A percentile compares a stretch with the other conserved stretches of the same genome.
These are phyloP conservation scores for Ogataea zsoltii DNA, from an alignment of 805 yeast species.

Conservation along the genomic window DNA sequence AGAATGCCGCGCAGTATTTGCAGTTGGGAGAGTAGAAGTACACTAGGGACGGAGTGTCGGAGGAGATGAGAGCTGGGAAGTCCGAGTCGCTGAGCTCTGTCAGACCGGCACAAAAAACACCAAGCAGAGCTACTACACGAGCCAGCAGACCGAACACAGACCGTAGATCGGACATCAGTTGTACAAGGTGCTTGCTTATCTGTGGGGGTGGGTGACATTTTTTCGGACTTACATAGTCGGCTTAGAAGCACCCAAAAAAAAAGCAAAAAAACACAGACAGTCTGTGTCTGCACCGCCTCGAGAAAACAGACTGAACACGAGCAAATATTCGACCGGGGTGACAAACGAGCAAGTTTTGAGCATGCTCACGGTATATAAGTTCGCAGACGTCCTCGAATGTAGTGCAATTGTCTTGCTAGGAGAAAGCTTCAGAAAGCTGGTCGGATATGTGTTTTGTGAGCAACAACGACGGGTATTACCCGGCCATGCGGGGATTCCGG, in stretches of 20 bases:
- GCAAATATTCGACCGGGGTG: neutral
- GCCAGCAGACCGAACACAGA: no score
- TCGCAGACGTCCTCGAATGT: no score
- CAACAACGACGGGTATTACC: neutral
- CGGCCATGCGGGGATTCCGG: neutral
- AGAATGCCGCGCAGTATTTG: constrained; percentile 45
- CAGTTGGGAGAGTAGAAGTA: constrained; percentile 51
- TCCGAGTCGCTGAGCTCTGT: neutral
- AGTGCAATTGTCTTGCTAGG: neutral
- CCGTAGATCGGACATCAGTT: no score
- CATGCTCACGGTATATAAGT: neutral
- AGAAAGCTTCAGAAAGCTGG: no score
- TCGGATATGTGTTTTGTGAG: no score
- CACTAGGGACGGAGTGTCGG: constrained; percentile 39
- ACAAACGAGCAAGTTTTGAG: neutral
- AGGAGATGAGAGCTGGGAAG: constrained; percentile 14
- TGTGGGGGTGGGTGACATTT: no score
- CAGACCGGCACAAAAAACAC: no score
- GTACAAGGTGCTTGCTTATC: no score
- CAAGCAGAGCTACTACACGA: no score
- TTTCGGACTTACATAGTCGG: no score
- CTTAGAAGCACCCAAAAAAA: no score
- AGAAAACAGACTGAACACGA: neutral
- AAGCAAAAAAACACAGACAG: neutral
- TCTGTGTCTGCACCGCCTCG: neutral